phyloP scores from a whole-genome alignment of 2,329 filamentous ascomycete genomes.

The Cercospora berteroae region DNA sequence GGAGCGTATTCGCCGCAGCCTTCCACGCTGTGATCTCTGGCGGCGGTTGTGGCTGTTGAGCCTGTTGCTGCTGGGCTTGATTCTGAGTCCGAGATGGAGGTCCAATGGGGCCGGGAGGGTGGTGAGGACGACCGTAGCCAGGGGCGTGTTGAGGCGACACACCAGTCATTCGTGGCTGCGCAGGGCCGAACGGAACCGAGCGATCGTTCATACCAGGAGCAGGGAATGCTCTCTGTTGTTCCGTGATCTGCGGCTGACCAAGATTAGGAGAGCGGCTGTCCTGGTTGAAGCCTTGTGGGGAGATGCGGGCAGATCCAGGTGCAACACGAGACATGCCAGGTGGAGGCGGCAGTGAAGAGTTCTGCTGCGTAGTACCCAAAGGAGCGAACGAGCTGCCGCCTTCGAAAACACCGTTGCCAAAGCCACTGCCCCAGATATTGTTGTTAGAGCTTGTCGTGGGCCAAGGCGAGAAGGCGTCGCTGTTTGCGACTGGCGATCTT shows the following conservation, averaged over 20 bases:
- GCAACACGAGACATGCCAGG: constrained; percentile 34
- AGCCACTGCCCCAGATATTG: constrained; percentile 73
- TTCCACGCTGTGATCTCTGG: constrained; percentile 32
- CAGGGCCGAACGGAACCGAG: constrained; percentile 28
- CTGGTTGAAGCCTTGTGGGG: constrained; percentile 33
- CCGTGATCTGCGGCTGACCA: constrained; percentile 27
- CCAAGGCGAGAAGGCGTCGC: constrained; percentile 33
- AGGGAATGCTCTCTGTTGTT: constrained; percentile 32
- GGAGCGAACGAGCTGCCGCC: constrained; percentile 33
- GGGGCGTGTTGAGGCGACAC: constrained; percentile 30
- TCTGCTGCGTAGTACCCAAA: constrained; percentile 32
- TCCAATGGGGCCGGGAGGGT: constrained; percentile 38
- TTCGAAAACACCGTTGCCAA: constrained; percentile 76
- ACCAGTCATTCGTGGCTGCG: constrained; percentile 32
- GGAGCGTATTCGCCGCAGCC: constrained; percentile 27
- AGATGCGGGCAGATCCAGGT: constrained; percentile 34
- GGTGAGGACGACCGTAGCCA: constrained; percentile 33
- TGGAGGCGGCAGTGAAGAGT: constrained; percentile 33
- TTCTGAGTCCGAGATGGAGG: constrained; percentile 34
- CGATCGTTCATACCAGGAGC: constrained; percentile 33
- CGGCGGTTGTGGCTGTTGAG: constrained; percentile 19
- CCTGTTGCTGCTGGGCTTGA: constrained; percentile 27
- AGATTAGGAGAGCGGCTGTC: constrained; percentile 31
- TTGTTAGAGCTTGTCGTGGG: constrained; percentile 45
- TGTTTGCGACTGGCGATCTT: constrained; percentile 32